A percentile compares a stretch with the other conserved stretches of the same genome.
These are phyloP conservation scores for Yamadazyma triangularis DNA, from an alignment of 1,139 yeast genomes.

Conservation along the genomic window DNA sequence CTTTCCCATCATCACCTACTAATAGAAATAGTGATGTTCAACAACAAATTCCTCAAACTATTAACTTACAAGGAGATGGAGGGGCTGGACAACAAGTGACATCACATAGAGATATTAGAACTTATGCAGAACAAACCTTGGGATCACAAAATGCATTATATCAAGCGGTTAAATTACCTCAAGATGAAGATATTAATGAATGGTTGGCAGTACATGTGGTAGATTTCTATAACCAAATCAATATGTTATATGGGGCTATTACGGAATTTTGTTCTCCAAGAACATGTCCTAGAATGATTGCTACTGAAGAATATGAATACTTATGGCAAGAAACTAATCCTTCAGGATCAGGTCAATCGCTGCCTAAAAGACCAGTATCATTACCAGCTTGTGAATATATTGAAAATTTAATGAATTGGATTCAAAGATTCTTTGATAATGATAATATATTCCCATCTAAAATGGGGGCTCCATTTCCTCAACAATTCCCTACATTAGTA, in stretches of 20 bases:
- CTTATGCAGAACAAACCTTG: constrained; percentile 88
- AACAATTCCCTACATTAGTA: constrained; percentile 64
- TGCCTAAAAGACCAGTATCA: constrained; percentile 46
- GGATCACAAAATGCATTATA: constrained; percentile 89
- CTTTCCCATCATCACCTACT: constrained; percentile 27
- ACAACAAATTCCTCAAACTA: constrained; percentile 24
- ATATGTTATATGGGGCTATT: constrained; percentile 93
- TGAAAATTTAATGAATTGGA: constrained; percentile 91
- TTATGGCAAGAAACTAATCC: constrained; percentile 78
- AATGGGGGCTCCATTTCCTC: constrained; percentile 81
- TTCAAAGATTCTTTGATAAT: constrained; percentile 83
- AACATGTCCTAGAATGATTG: constrained; percentile 94
- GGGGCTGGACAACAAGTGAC: constrained; percentile 39
- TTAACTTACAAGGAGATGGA: constrained; percentile 14
- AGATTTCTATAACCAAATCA: constrained; percentile 89
- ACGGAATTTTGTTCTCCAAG: constrained; percentile 94
- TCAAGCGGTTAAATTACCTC: constrained; percentile 91
- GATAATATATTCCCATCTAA: constrained; percentile 87
- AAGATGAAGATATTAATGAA: constrained; percentile 86
- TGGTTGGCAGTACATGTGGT: constrained; percentile 96
- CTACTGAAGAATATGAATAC: constrained; percentile 94
- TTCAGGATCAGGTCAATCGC: constrained; percentile 45
- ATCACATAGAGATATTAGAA: constrained; percentile 67
- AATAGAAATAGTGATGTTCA: constrained; percentile 1
- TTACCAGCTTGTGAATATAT: constrained; percentile 93